Evolutionary conservation across 352 stramenopile genomes (phyloP), one percentile per base, ranked within the genome.

Genomic region (Pythium phragmiticola): DNA sequence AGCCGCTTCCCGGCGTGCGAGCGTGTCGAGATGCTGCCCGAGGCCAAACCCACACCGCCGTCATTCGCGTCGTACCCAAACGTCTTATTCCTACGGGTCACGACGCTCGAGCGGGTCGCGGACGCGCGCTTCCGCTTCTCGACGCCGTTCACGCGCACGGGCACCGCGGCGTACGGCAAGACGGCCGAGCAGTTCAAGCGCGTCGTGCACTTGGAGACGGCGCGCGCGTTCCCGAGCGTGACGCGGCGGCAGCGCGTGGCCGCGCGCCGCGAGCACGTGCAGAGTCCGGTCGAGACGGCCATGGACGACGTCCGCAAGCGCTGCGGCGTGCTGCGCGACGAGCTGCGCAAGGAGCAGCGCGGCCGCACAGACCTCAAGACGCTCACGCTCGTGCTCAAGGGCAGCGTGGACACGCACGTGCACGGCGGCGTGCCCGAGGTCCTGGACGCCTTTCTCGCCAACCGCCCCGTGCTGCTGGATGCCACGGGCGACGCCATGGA

Each of bases 241-340:
- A 63, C 84, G 16, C 82, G 65, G 16, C 73, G 82, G 2, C 84
- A 90, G 49, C 43, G 66, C 8, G 79, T 92, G 0, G 37, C 60
- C 4, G 21, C 47, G 6, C 64, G 75, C 12, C 60, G 70, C 28
- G 82, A 93, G 43, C 45, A 81, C 45, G 30, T 88, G 8, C 74
- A 76, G 1, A 84, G 84, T 48, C 84, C 84, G 8, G 84, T 94
- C 8, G 82, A 90, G 1, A 92, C 80, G 17, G 74, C 84, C 21
- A 89, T 90, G 68, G 84, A 90, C 63, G 84, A 94, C 57, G 88
- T 94, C 43, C 66, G 62, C 11, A 91, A 88, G 56, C 82, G 84
- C 8, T 88, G 77, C 21, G 45, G 53, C 0, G 33, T 89, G 56
- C 65, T 94, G 6, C 70, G 76, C 30, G 69, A 77, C 12, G 78